A percentile compares a stretch with the other conserved stretches of the same genome.
Evolutionary conservation across 108 stramenopile genomes (phyloP).

Genomic region (Skeletonema potamos): DNA sequence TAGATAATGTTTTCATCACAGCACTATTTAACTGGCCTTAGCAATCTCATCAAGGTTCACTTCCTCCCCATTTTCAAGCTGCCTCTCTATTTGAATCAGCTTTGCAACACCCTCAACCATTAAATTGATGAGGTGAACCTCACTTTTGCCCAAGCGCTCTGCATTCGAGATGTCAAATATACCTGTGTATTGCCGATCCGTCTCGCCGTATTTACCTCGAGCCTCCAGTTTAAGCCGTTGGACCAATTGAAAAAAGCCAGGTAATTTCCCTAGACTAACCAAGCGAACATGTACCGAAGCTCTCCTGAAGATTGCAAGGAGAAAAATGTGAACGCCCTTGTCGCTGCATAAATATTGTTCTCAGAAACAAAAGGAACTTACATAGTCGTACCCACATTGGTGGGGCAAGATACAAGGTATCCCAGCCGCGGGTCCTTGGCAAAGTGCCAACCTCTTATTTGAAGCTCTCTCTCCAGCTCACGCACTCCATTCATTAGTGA

Average conservation of each 20-base stretch:
- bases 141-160: slow-evolving; percentile 85
- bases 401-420: slow-evolving; percentile 80
- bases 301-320: slow-evolving; percentile 25
- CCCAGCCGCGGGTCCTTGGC: slow-evolving; percentile 58
- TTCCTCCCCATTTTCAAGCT: slow-evolving; percentile 62
- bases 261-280: slow-evolving; percentile 61
- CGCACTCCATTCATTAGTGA: slow-evolving; percentile 57
- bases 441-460: slow-evolving; percentile 59
- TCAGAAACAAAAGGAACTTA: neutral
- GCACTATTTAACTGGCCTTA: neutral
- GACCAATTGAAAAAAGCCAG: slow-evolving; percentile 68
- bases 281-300: slow-evolving; percentile 85
- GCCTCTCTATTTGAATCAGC: slow-evolving; percentile 83
- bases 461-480: slow-evolving; percentile 58
- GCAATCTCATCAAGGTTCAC: slow-evolving; percentile 53
- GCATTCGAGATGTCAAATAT: slow-evolving; percentile 90
- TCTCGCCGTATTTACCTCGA: slow-evolving; percentile 46
- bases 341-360: neutral
- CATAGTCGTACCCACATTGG: slow-evolving; percentile 88
- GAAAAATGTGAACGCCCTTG: neutral
- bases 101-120: slow-evolving; percentile 91
- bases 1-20: neutral
- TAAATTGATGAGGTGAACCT: slow-evolving; percentile 88
- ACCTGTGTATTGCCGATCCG: slow-evolving; percentile 52
- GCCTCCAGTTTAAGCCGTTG: slow-evolving; percentile 64